Evolutionary conservation across 1,139 yeast species (phyloP), one percentile per base, ranked within the genome.

Genomic region (Trichomonascaceae sp.): DNA sequence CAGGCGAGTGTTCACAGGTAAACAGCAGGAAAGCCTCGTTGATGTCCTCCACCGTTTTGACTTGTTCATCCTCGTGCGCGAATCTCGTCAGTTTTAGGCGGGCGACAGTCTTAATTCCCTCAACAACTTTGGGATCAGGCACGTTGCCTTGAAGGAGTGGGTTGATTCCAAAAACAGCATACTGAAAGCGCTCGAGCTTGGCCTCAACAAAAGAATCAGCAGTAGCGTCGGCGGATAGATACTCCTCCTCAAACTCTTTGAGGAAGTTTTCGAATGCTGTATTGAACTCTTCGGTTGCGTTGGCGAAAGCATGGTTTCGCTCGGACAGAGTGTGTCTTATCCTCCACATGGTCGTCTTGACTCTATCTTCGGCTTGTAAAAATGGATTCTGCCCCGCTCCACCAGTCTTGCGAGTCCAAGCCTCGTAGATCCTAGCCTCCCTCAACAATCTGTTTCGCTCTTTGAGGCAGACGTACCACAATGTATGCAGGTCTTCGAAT

Each of bases 251-350:
- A 51, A 85, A 82, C 29, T 72, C 74, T 4, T 62, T 51, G 39
- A 80, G 59, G 39, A 77, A 71, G 37, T 60, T 51, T 14, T 58
- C 56, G 44, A 69, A 69, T 34, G 65, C 61, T 27, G 51, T 46
- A 3, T 59, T 56, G 32, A 69, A 64, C 34, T 64, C 66, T 15
- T 62, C 59, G 49, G 69, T 69, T 2, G 76, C 84, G 45, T 75
- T 65, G 45, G 71, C 74, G 52, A 70, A 74, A 1, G 87, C 75
- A 40, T 73, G 72, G 47, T 79, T 81, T 54, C 97, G 73, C 58
- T 89, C 97, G 46, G 85, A 72, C 37, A 89, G 65, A 8, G 82
- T 95, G 52, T 80, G 92, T 53, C 84, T 78, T 46, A 89, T 81
- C 47, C 82, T 63, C 71, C 74, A 66, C 81, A 76, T 73, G 2